These are phyloP conservation scores for Dipteronia sinensis DNA, from an alignment of 345 rosid genomes.

Conservation along the genomic window DNA sequence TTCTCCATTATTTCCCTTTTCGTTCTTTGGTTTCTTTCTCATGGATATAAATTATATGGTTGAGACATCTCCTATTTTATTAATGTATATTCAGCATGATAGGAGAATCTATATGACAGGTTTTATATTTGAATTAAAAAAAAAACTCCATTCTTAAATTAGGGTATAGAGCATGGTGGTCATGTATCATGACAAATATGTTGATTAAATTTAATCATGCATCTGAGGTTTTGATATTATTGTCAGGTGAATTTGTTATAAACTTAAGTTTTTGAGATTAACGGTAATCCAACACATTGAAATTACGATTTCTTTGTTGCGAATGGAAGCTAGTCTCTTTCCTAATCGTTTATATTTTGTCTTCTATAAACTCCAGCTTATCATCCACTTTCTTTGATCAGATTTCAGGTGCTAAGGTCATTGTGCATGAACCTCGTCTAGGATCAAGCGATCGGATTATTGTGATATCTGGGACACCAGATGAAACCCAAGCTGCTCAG, in stretches of 20 bases:
- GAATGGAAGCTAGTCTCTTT: constrained; percentile 1
- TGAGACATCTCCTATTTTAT: neutral
- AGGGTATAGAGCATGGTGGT: too few relatives aligned
- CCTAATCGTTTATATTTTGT: neutral
- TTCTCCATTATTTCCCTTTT: neutral
- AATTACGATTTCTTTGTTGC: neutral
- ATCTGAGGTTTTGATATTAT: neutral
- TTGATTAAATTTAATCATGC: neutral
- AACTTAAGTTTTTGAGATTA: neutral
- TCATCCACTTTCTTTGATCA: constrained; percentile 46
- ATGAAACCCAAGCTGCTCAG: constrained; percentile 94
- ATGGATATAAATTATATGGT: neutral
- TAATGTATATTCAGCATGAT: neutral
- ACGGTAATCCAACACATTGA: neutral
- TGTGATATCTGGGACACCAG: constrained; percentile 94
- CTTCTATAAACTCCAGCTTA: constrained; percentile 29
- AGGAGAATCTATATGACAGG: neutral
- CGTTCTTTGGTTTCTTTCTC: neutral
- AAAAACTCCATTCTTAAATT: neutral
- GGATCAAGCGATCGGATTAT: constrained; percentile 81
- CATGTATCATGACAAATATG: neutral
- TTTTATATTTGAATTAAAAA: neutral
- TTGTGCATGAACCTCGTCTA: constrained; percentile 70
- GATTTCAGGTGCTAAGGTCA: constrained; percentile 97
- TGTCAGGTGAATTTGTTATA: neutral